phyloP scores from a whole-genome alignment of 805 yeast genomes.

The Starmerella vaccinii region DNA sequence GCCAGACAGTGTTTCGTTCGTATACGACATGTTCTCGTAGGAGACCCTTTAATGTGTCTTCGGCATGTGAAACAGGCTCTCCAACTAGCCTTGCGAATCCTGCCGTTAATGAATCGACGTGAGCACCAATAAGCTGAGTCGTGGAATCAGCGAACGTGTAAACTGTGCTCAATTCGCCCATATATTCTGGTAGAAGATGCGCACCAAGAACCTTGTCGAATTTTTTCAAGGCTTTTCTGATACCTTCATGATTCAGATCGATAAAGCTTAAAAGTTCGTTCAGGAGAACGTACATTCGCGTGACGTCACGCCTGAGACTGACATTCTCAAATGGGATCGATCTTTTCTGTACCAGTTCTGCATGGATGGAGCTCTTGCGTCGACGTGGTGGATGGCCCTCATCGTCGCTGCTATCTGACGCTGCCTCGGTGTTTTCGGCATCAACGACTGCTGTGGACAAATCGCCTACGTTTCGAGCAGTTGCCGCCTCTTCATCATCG shows the following conservation, averaged over 20 bases:
- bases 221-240: constrained; percentile 80
- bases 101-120: constrained; percentile 44
- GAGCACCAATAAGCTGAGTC: constrained; percentile 39
- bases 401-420: constrained; percentile 19
- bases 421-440: neutral
- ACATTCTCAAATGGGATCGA: constrained; percentile 19
- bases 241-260: constrained; percentile 80
- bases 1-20: constrained; percentile 97
- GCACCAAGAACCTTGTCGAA: constrained; percentile 75
- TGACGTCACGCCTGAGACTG: constrained; percentile 32
- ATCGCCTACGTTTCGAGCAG: neutral
- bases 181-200: constrained; percentile 48
- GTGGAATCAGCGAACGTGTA: constrained; percentile 48
- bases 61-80: constrained; percentile 39
- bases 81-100: constrained; percentile 46
- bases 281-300: constrained; percentile 55
- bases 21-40: constrained; percentile 89
- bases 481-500: neutral
- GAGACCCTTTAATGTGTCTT: constrained; percentile 41
- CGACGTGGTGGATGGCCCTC: constrained; percentile 21
- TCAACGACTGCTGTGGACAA: neutral
- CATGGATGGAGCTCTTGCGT: constrained; percentile 19
- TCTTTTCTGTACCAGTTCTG: constrained; percentile 16
- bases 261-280: constrained; percentile 76
- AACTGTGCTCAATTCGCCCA: constrained; percentile 39